A percentile compares a stretch with the other conserved stretches of the same genome.
Evolutionary conservation across 139 green algal genomes (phyloP).

Genomic region (Chlorella vulgaris): DNA sequence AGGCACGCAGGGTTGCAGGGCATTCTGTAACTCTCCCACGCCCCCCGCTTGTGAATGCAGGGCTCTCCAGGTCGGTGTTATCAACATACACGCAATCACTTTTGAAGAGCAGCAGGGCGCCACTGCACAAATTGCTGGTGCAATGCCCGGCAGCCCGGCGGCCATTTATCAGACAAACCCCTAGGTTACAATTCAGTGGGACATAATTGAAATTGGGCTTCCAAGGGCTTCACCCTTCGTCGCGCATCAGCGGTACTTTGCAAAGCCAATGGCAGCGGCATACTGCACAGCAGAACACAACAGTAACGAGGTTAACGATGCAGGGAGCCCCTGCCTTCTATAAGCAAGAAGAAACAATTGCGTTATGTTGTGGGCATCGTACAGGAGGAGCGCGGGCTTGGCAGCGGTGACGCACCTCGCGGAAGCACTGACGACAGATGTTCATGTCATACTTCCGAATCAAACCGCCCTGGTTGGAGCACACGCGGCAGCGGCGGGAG

Average conservation of each 20-base stretch:
- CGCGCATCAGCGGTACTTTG: conserved; percentile 68
- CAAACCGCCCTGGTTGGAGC: conserved; percentile 93
- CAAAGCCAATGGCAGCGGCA: conserved; percentile 94
- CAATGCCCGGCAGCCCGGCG: conserved; percentile 17
- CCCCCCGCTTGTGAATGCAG: too few relatives aligned
- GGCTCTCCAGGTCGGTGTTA: conserved; percentile 10
- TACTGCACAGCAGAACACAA: conserved; percentile 47
- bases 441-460: conserved; percentile 99
- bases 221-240: neutral
- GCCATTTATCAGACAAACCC: too few relatives aligned
- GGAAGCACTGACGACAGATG: conserved; percentile 99
- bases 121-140: neutral
- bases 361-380: too few relatives aligned
- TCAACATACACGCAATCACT: conserved; percentile 22
- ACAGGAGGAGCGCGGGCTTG: too few relatives aligned
- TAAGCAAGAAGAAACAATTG: too few relatives aligned
- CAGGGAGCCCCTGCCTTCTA: too few relatives aligned
- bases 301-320: too few relatives aligned
- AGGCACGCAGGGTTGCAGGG: too few relatives aligned
- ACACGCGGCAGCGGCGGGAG: conserved; percentile 90
- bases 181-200: too few relatives aligned
- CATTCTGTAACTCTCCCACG: too few relatives aligned
- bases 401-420: too few relatives aligned
- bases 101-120: conserved; percentile 29
- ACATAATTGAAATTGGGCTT: too few relatives aligned